Percentiles rank a stretch among this genome's conserved stretches.
phyloP scores from a whole-genome alignment of 345 rosid genomes.

The Pistacia atlantica region DNA sequence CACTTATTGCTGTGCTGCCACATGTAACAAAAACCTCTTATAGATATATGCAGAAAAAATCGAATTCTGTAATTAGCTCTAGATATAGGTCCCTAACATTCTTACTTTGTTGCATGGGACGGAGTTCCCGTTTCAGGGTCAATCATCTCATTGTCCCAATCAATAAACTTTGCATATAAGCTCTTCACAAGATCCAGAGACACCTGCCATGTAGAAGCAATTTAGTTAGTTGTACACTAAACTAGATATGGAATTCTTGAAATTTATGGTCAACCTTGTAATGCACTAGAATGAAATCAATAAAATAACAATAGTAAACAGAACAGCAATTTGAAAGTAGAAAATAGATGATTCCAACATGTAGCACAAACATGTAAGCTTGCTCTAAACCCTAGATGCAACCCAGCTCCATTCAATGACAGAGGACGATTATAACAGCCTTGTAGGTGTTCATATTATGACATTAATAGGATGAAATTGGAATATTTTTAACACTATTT shows the following conservation, averaged over 20 bases:
- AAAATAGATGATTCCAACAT: conserved; percentile 6
- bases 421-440: background rate
- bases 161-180: conserved; percentile 92
- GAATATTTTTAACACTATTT: conserved; percentile 9
- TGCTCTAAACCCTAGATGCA: background rate
- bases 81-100: conserved; percentile 16
- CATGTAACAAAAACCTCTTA: conserved; percentile 43
- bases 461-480: conserved; percentile 2
- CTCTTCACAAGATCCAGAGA: conserved; percentile 96
- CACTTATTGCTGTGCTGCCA: conserved; percentile 99
- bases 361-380: background rate
- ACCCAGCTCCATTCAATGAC: background rate
- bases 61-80: background rate
- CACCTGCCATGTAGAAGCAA: conserved; percentile 51
- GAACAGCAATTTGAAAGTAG: background rate
- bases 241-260: background rate
- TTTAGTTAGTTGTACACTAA: background rate
- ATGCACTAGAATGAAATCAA: background rate
- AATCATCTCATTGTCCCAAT: conserved; percentile 88
- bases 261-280: background rate
- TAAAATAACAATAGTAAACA: background rate
- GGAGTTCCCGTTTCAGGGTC: conserved; percentile 80
- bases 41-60: conserved; percentile 7
- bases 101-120: conserved; percentile 96
- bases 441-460: background rate